A percentile compares a stretch with the other conserved stretches of the same genome.
Evolutionary conservation across 2,329 filamentous ascomycete species (phyloP).

Genomic region (Amylocarpus encephaloides): DNA sequence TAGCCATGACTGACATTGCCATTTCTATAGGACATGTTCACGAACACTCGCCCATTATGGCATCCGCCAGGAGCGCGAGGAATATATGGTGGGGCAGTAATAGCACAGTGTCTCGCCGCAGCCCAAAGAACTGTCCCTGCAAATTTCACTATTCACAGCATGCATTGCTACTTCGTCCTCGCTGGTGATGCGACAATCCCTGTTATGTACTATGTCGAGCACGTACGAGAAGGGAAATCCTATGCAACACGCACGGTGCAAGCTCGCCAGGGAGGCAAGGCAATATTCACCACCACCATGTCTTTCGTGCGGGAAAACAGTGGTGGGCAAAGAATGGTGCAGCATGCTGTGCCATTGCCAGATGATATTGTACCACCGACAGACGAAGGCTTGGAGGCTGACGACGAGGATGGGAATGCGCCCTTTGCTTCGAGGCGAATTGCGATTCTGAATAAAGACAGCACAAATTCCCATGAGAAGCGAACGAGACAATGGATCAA

Average conservation of each 20-base stretch:
- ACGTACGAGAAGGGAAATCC: slow-evolving; percentile 81
- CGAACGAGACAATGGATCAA: slow-evolving; percentile 69
- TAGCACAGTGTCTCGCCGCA: slow-evolving; percentile 83
- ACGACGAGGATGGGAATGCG: slow-evolving; percentile 36
- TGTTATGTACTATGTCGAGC: slow-evolving; percentile 91
- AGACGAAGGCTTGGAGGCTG: slow-evolving; percentile 34
- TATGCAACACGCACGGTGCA: slow-evolving; percentile 95
- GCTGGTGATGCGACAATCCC: slow-evolving; percentile 80
- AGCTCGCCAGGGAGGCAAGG: slow-evolving; percentile 77
- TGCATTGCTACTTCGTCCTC: slow-evolving; percentile 98
- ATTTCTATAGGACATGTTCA: slow-evolving; percentile 71
- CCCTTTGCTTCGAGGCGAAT: slow-evolving; percentile 55
- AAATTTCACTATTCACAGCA: slow-evolving; percentile 82
- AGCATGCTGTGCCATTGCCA: slow-evolving; percentile 61
- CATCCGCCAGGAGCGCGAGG: slow-evolving; percentile 87
- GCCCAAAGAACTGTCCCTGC: slow-evolving; percentile 79
- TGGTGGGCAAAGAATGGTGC: slow-evolving; percentile 46
- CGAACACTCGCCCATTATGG: slow-evolving; percentile 87
- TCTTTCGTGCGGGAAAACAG: slow-evolving; percentile 70
- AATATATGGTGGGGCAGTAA: slow-evolving; percentile 88
- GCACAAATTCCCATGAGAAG: slow-evolving; percentile 54
- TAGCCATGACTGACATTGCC: slow-evolving; percentile 5
- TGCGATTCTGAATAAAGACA: slow-evolving; percentile 48
- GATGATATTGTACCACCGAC: slow-evolving; percentile 32
- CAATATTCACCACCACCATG: slow-evolving; percentile 93